phyloP scores from a whole-genome alignment of 2,329 filamentous ascomycete species.

The Biscogniauxia mediterranea region DNA sequence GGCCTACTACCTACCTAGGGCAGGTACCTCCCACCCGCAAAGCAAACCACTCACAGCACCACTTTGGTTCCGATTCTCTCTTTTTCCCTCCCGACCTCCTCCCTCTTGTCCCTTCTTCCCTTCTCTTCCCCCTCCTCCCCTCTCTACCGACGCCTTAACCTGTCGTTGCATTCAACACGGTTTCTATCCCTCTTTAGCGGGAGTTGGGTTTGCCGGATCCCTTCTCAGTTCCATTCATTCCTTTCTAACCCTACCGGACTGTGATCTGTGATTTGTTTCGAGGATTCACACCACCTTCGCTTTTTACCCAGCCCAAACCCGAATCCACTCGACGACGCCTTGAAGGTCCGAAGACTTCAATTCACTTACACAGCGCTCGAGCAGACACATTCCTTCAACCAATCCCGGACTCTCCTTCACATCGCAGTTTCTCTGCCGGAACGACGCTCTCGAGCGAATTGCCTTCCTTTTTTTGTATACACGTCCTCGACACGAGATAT shows the following conservation, averaged over 20 bases:
- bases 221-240: slow-evolving; percentile 28
- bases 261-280: slow-evolving; percentile 16
- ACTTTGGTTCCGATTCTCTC: slow-evolving; percentile 13
- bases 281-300: slow-evolving; percentile 24
- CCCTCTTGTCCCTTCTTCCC: slow-evolving; percentile 14
- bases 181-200: slow-evolving; percentile 17
- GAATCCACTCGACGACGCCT: slow-evolving; percentile 15
- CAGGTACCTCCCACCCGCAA: neutral
- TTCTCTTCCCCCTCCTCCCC: slow-evolving; percentile 15
- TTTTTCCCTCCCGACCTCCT: slow-evolving; percentile 4
- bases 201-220: slow-evolving; percentile 22
- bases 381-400: slow-evolving; percentile 17
- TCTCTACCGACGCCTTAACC: slow-evolving; percentile 2
- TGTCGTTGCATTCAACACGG: slow-evolving; percentile 17
- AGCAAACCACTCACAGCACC: slow-evolving; percentile 10
- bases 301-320: slow-evolving; percentile 12
- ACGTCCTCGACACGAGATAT: slow-evolving; percentile 2
- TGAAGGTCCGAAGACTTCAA: slow-evolving; percentile 16
- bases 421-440: slow-evolving; percentile 10
- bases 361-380: slow-evolving; percentile 21
- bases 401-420: slow-evolving; percentile 5
- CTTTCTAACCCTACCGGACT: slow-evolving; percentile 23
- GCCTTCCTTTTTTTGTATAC: slow-evolving; percentile 20
- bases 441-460: slow-evolving; percentile 25
- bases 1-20: neutral